Evolutionary conservation across 371 early-diverging fungal species (phyloP), one percentile per base, ranked within the genome.

Genomic region (Dichotomocladium elegans): DNA sequence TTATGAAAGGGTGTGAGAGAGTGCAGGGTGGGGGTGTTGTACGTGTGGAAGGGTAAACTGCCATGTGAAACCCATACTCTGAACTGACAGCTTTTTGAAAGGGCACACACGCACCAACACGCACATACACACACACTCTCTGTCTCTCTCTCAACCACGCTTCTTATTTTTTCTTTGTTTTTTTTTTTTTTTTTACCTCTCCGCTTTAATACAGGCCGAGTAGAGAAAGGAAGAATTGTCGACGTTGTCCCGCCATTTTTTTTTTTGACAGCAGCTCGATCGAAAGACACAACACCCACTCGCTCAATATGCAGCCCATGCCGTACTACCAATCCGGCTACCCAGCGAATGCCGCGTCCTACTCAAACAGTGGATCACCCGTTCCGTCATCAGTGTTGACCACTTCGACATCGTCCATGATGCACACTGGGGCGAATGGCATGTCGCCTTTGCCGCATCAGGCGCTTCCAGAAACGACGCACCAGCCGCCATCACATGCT

Each of bases 271-370:
- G n/a, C n/a, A n/a, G n/a, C n/a, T n/a, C n/a, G n/a, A n/a, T n/a
- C n/a, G n/a, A n/a, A n/a, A n/a, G n/a, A n/a, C n/a, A n/a, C n/a
- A n/a, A n/a, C n/a, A n/a, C n/a, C n/a, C n/a, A n/a, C 45, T 45
- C 57, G 37, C 21, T 41, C 43, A 33, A 58, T n/a, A n/a, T 58
- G 58, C 58, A 58, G 55, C 57, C 62, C 21, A 46, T 57, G 57
- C 63, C 58, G 8, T 58, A 63, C 42, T 60, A 60, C 31, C 60
- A 64, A 42, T 51, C 51, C 40, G 54, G 53, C 52, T 70, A 65
- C 45, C 59, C 60, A 51, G 45, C 61, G 24, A n/a, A n/a, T n/a
- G 24, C 59, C 31, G 40, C 57, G 12, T 30, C 58, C 5, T 54
- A 60, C 24, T 48, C 60, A 7, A 50, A 44, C 25, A 55, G 49